A percentile compares a stretch with the other conserved stretches of the same genome.
Evolutionary conservation across 176 grass and related monocot species (phyloP).

Genomic region (Aegilops umbellulata): DNA sequence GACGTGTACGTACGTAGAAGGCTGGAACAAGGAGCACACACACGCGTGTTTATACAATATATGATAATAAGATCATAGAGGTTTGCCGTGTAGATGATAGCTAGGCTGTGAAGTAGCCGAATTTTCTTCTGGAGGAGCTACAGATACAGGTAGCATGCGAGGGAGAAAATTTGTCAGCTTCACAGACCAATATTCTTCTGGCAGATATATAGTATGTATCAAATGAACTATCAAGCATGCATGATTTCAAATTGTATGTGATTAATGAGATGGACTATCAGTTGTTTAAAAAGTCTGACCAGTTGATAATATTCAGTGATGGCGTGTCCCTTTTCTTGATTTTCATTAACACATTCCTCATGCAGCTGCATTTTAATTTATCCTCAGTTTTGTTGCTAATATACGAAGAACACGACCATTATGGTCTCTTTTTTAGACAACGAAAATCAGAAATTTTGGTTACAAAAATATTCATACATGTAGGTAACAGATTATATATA

Average conservation of each 20-base stretch:
- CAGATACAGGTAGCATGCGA: conserved; percentile 16
- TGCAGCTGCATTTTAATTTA: background rate
- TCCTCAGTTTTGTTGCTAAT: background rate
- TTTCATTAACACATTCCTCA: background rate
- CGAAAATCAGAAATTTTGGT: background rate
- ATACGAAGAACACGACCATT: too few species aligned
- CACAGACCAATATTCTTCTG: conserved; percentile 37
- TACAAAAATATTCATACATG: background rate
- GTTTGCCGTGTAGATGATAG: conserved; percentile 10
- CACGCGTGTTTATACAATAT: too few species aligned
- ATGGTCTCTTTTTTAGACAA: background rate
- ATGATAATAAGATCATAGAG: conserved; percentile 26
- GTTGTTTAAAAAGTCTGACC: background rate
- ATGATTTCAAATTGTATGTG: conserved; percentile 12
- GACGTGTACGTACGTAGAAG: background rate
- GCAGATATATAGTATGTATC: conserved; percentile 17
- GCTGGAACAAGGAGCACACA: background rate
- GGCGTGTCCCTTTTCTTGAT: background rate
- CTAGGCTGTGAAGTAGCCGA: conserved; percentile 78
- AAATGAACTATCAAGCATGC: conserved; percentile 4
- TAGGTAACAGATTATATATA: too few species aligned
- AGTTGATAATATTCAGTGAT: background rate
- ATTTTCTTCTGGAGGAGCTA: conserved; percentile 63
- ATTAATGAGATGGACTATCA: background rate
- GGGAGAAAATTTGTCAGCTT: conserved; percentile 94